Conservation (phyloP, 2,329 filamentous ascomycete genomes). For the Fulvia fulva region DNA sequence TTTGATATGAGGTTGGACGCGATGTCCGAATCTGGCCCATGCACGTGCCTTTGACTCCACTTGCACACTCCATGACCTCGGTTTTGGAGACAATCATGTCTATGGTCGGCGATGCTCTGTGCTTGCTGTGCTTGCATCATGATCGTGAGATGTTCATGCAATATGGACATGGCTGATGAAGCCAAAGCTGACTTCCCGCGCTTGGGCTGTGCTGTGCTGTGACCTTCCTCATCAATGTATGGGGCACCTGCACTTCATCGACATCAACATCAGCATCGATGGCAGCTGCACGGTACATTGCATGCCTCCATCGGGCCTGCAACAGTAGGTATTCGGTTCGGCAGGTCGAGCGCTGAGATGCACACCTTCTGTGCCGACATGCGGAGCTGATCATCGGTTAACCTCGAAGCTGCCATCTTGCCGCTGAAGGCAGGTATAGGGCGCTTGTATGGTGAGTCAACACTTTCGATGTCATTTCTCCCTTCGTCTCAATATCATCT, state of each 20-base stretch:
- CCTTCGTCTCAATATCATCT: neutral
- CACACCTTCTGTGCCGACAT: neutral
- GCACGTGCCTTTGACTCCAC: neutral
- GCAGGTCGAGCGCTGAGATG: neutral
- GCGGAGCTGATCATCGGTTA: neutral
- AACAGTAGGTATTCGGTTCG: neutral
- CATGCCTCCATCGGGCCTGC: neutral
- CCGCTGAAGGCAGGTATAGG: neutral
- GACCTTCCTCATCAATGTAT: neutral
- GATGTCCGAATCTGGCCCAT: conserved; percentile 6
- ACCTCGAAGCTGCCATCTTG: neutral
- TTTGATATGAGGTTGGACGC: conserved; percentile 3
- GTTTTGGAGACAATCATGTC: neutral
- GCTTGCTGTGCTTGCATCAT: neutral
- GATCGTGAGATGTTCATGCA: neutral
- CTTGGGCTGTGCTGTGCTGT: neutral
- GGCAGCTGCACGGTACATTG: neutral
- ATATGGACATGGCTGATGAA: neutral
- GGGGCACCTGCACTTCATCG: neutral
- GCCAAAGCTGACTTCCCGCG: neutral
- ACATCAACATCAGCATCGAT: neutral
- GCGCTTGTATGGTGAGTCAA: neutral
- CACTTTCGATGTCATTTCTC: neutral
- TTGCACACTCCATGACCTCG: too few species aligned
- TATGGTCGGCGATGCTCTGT: neutral